phyloP scores from a whole-genome alignment of 2,329 filamentous ascomycete species.

The Xylaria sp. region DNA sequence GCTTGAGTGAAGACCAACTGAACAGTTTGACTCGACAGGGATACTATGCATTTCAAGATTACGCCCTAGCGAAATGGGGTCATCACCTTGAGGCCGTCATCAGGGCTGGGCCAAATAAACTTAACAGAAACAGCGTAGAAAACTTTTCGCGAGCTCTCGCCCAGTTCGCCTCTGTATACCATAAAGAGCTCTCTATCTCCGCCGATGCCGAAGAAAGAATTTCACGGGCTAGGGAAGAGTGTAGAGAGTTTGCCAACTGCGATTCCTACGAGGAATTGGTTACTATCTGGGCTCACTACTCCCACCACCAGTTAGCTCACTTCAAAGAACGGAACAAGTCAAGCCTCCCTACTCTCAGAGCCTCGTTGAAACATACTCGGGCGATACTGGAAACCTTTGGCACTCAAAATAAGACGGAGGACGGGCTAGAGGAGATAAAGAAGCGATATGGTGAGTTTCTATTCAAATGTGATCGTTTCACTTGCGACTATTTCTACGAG shows the following conservation, averaged over 20 bases:
- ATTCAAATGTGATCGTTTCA: slow-evolving; percentile 50
- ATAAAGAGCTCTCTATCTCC: background rate
- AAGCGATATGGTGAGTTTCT: slow-evolving; percentile 46
- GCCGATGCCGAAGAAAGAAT: background rate
- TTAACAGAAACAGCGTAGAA: background rate
- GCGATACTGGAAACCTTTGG: slow-evolving; percentile 39
- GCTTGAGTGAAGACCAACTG: slow-evolving; percentile 21
- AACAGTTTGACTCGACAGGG: slow-evolving; percentile 32
- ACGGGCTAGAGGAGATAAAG: no score
- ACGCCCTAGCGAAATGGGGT: slow-evolving; percentile 45
- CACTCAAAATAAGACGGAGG: no score
- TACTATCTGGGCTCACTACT: slow-evolving; percentile 40
- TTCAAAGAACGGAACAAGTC: slow-evolving; percentile 38
- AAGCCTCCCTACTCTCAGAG: slow-evolving; percentile 38
- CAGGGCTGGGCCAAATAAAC: slow-evolving; percentile 12
- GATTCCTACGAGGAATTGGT: slow-evolving; percentile 36
- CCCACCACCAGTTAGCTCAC: slow-evolving; percentile 31
- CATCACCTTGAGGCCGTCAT: slow-evolving; percentile 40
- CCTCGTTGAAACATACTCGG: slow-evolving; percentile 39
- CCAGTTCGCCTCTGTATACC: background rate
- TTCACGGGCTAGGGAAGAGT: slow-evolving; percentile 19
- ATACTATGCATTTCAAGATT: slow-evolving; percentile 47
- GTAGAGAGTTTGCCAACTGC: slow-evolving; percentile 25
- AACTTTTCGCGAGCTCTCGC: slow-evolving; percentile 9
- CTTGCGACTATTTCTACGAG: slow-evolving; percentile 50